Evolutionary conservation across 2,329 filamentous ascomycete genomes (phyloP), one percentile per base, ranked within the genome.

Genomic region (Cercospora sp.): DNA sequence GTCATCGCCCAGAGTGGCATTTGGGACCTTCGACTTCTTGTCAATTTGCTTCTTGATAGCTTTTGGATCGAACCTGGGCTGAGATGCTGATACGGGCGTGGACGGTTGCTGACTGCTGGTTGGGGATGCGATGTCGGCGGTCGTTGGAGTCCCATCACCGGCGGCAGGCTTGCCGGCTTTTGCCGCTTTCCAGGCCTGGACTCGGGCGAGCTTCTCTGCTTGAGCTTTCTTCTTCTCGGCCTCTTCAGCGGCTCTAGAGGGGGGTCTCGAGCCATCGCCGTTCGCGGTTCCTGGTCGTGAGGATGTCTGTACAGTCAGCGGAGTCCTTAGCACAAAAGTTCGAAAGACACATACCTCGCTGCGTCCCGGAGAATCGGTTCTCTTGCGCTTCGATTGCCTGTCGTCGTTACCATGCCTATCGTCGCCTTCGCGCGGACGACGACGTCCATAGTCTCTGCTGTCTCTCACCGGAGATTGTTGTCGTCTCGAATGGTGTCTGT

Each of bases 221-320:
- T 93, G 90, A 32, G 69, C 63, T 81, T 94, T 94, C 80, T 93
- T 91, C 81, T 97, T 97, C 94, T 93, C 97, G 66, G 92, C 91
- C 78, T 94, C 92, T 45, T 70, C 66, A 30, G 66, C 65, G 13
- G 60, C 51, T 13, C 45, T 40, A 2, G 63, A 51, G 8, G 60
- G 34, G 8, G 68, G 67, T 30, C 70, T 70, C 45, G 49, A 51
- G 49, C 37, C 40, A 49, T 66, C 58, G 30, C 57, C 64, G 18
- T 62, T 65, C n/a, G 65, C 24, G 30, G 61, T 63, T 9, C 65
- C 67, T 5, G 70, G 70, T 60, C 70, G 71, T 5, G 71, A 71
- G 7, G 60, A 34, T 53, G 65, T 67, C 71, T 73, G 71, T 57
- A n/a, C 53, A 49, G 67, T 73, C 53, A 73, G 71, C 58, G 53